Percentiles rank a stretch among this genome's conserved stretches.
These are phyloP conservation scores for Heracleum sosnowskyi DNA, from an alignment of 129 eudicot species.

Conservation along the genomic window DNA sequence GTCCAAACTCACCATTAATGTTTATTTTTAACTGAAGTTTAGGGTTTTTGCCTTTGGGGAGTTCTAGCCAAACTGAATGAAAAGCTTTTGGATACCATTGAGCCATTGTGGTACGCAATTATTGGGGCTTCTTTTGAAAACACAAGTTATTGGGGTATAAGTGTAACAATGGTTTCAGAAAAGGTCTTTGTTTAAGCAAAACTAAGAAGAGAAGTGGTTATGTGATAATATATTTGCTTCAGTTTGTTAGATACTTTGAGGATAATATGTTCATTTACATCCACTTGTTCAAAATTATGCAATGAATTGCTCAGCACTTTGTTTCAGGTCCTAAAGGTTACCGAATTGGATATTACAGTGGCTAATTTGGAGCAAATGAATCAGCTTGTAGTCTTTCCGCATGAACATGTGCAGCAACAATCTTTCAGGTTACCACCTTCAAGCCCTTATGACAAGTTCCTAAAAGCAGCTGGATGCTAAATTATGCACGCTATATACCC, in stretches of 20 bases:
- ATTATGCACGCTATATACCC: not conserved
- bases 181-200: not conserved
- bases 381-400: conserved; percentile 33
- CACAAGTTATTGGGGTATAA: not conserved
- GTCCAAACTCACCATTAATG: not conserved
- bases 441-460: conserved; percentile 82
- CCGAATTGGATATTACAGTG: conserved; percentile 22
- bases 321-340: conserved; percentile 6
- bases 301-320: not conserved
- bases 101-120: not conserved
- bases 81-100: not conserved
- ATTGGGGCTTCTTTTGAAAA: not conserved
- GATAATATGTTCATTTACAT: not conserved
- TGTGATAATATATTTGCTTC: too few relatives aligned
- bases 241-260: not conserved
- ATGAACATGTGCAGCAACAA: conserved; percentile 39
- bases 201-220: not conserved
- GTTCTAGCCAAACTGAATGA: not conserved
- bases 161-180: not conserved
- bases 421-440: conserved; percentile 83
- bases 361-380: conserved; percentile 25
- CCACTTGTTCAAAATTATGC: not conserved
- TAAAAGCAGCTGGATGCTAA: conserved; percentile 84
- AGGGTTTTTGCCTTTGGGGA: not conserved
- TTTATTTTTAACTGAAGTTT: not conserved